A percentile compares a stretch with the other conserved stretches of the same genome.
Conservation (phyloP, 2,329 filamentous ascomycete genomes). For the Akanthomyces uredinophilus region DNA sequence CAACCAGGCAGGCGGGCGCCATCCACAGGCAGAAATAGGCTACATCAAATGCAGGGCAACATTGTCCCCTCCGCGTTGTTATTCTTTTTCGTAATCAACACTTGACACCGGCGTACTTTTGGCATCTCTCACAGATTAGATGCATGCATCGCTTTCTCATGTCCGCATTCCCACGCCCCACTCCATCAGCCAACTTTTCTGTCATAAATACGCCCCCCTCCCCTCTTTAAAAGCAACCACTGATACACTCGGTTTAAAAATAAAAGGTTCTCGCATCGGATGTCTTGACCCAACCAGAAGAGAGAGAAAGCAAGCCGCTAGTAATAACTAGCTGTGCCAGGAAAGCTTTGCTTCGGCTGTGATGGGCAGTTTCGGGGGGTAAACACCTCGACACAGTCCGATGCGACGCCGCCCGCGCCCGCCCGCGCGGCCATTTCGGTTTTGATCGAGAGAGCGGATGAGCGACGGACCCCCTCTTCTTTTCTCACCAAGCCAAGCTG, state of each 20-base stretch:
- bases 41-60: background rate
- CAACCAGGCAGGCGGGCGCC: background rate
- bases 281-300: background rate
- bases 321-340: too few relatives aligned
- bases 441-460: background rate
- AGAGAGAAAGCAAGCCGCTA: background rate
- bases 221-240: background rate
- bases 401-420: background rate
- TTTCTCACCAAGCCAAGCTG: background rate
- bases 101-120: too few relatives aligned
- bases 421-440: background rate
- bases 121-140: constrained; percentile 6
- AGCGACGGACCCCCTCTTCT: background rate
- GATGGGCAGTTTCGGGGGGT: background rate
- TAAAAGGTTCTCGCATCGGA: background rate
- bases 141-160: constrained; percentile 6
- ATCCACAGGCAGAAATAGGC: background rate
- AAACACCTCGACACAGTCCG: background rate
- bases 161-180: background rate
- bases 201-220: background rate
- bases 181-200: background rate
- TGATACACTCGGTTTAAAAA: background rate
- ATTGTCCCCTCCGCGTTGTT: background rate
- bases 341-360: background rate
- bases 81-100: too few relatives aligned